Evolutionary conservation across 2,329 filamentous ascomycete genomes (phyloP), one percentile per base, ranked within the genome.

Genomic region (Pyrenochaeta sp.): DNA sequence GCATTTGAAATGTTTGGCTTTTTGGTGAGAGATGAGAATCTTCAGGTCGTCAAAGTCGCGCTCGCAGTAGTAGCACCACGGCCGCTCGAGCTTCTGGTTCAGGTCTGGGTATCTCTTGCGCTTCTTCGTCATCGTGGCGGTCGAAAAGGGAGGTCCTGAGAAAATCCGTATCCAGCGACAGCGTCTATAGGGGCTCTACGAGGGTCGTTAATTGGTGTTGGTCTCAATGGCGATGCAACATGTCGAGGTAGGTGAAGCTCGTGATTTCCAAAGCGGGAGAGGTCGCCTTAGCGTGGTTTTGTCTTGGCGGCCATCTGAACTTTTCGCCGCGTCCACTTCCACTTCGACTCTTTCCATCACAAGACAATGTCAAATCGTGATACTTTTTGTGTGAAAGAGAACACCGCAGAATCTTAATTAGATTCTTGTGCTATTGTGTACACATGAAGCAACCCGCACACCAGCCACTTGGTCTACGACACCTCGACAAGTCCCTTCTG

Each of bases 21-120:
- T 98, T 73, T 98, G 95, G 77, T 99, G 95, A 52, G 91, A 93
- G 66, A 97, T 96, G 61, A 99, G 87, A 66, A 98, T 92, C 82
- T 97, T 97, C 41, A 97, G 78, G 76, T 99, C 95, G 76, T 98
- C 93, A 75, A 98, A 99, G 79, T 98, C 94, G 80, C 94, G 90
- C 79, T 99, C 95, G 88, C 95, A 99, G 82, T 99, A 99, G 80
- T 97, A 99, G 81, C 95, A 99, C 93, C 93, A 98, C 44, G 94
- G 90, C 52, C 93, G 89, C 64, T 83, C 81, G 58, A 99, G 85
- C 66, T 97, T 83, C 79, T 98, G 92, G 80, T 98, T 91, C 65
- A 97, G 82, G 68, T 93, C 87, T 60, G 92, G 91, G 72, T 91
- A 89, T 64, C 88, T 87, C 76, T 92, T 90, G 85, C 92, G 94